phyloP scores from a whole-genome alignment of 2,329 filamentous ascomycete species.

The Aspergillus japonicus region DNA sequence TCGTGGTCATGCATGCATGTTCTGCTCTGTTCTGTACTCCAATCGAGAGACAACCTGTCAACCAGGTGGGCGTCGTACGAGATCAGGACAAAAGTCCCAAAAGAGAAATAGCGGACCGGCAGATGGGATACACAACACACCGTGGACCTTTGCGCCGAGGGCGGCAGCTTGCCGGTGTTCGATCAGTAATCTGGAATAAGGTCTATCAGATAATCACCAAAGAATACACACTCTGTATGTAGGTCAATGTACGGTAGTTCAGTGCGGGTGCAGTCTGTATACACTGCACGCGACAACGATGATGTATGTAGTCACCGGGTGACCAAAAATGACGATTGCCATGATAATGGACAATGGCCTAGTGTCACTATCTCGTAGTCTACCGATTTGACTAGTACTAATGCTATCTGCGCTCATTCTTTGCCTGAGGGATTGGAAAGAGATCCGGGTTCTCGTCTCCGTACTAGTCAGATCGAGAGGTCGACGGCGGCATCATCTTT shows the following conservation, averaged over 20 bases:
- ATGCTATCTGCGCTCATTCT: neutral
- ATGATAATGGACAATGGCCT: neutral
- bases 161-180: neutral
- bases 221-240: too few relatives aligned
- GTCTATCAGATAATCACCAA: neutral
- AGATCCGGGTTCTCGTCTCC: neutral
- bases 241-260: too few relatives aligned
- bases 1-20: slow-evolving; percentile 7
- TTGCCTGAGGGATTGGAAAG: neutral
- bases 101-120: slow-evolving; percentile 4
- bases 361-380: too few relatives aligned
- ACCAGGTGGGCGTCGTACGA: slow-evolving; percentile 10
- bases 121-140: slow-evolving; percentile 4
- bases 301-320: neutral
- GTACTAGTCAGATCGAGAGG: neutral
- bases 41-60: slow-evolving; percentile 9
- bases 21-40: neutral
- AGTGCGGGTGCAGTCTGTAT: neutral
- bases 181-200: neutral
- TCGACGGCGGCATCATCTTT: neutral
- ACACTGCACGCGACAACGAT: neutral
- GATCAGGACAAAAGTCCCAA: neutral
- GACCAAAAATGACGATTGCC: neutral
- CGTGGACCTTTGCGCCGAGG: too few relatives aligned
- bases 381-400: too few relatives aligned